phyloP scores from a whole-genome alignment of 345 rosid species.

The Linum trigynum region DNA sequence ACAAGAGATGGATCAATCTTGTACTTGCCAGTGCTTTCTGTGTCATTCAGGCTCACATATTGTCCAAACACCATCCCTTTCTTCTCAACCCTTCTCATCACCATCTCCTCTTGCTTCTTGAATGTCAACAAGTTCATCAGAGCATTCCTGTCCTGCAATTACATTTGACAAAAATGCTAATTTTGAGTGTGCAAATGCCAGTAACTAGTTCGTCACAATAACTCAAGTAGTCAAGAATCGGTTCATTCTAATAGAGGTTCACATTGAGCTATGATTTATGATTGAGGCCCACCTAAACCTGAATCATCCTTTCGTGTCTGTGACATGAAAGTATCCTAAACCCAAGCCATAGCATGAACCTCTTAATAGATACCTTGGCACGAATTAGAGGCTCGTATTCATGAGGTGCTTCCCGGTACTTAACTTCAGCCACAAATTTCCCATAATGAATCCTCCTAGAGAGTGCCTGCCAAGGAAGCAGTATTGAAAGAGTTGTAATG shows the following conservation, averaged over 20 bases:
- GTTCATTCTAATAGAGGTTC: no score
- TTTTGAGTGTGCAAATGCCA: no score
- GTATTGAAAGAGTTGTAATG: background rate
- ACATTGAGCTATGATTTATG: no score
- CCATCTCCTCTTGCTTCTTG: slow-evolving; percentile 57
- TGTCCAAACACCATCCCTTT: slow-evolving; percentile 67
- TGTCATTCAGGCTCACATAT: slow-evolving; percentile 30
- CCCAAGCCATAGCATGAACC: background rate
- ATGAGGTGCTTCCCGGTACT: slow-evolving; percentile 53
- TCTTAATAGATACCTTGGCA: slow-evolving; percentile 39
- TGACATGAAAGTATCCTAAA: no score
- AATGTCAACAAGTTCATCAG: slow-evolving; percentile 68
- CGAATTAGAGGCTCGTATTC: slow-evolving; percentile 67
- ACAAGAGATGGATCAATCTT: slow-evolving; percentile 62
- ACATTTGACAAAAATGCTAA: no score
- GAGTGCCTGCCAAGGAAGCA: slow-evolving; percentile 41
- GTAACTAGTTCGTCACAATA: no score
- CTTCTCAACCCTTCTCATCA: slow-evolving; percentile 73
- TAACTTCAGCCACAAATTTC: slow-evolving; percentile 81
- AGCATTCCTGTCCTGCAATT: slow-evolving; percentile 48
- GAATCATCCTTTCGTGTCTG: no score
- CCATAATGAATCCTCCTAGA: slow-evolving; percentile 89
- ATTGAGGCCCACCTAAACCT: no score
- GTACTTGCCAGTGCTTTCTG: slow-evolving; percentile 13
- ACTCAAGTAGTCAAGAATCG: no score